Evolutionary conservation across 176 grass and related monocot genomes (phyloP).

Genomic region (Zea luxurians): DNA sequence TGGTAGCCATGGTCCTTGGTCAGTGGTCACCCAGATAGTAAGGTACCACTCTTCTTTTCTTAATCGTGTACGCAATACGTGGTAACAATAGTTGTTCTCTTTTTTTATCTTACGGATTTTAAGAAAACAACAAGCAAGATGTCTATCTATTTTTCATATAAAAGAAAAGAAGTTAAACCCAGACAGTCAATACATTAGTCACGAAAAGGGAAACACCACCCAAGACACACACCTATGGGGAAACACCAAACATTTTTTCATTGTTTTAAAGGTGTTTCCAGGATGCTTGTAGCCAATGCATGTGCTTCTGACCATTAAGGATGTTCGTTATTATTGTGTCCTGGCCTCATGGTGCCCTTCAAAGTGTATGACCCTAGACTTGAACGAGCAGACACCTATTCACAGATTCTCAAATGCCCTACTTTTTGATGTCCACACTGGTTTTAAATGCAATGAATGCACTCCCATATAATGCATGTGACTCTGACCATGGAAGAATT

Average conservation of each 20-base stretch:
- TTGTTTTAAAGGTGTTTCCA: background rate
- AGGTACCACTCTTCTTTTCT: slow-evolving; percentile 21
- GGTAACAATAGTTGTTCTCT: background rate
- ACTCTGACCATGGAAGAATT: slow-evolving; percentile 19
- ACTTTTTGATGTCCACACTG: slow-evolving; percentile 23
- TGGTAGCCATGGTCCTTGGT: background rate
- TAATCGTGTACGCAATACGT: background rate
- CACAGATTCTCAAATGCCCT: slow-evolving; percentile 24
- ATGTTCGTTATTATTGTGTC: slow-evolving; percentile 15
- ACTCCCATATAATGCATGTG: slow-evolving; percentile 33
- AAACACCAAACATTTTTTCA: background rate
- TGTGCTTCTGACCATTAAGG: slow-evolving; percentile 27
- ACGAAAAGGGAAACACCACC: background rate
- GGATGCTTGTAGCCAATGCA: slow-evolving; percentile 6
- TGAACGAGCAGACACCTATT: slow-evolving; percentile 14
- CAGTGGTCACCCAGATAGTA: slow-evolving; percentile 26
- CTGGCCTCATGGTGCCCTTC: slow-evolving; percentile 7
- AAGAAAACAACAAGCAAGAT: background rate
- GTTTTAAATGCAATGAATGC: slow-evolving; percentile 15
- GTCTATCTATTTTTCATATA: background rate
- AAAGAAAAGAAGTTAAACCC: background rate
- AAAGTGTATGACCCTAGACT: slow-evolving; percentile 20
- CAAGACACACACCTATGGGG: background rate
- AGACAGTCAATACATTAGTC: background rate
- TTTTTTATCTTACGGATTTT: background rate